Conservation (phyloP, 2,329 filamentous ascomycete species). For the Sporothrix brunneoviolacea region DNA sequence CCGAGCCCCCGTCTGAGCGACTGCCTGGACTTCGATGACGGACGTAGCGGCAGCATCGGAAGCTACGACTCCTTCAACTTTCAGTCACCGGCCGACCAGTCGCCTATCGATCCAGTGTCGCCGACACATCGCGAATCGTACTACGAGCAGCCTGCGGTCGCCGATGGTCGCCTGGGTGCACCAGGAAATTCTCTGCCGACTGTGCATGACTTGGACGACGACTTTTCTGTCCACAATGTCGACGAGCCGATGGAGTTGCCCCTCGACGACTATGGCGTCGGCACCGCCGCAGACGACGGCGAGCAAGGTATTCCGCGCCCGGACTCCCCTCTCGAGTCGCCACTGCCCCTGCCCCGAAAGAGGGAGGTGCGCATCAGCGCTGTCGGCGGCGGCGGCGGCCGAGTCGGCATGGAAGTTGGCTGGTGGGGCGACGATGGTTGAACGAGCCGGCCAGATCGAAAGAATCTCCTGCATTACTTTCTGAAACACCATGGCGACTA, state of each 20-base stretch:
- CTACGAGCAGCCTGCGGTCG: too few species aligned
- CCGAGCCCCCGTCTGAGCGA: slow-evolving; percentile 24
- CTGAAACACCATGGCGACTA: too few species aligned
- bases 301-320: slow-evolving; percentile 24
- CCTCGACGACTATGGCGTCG: not conserved
- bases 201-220: not conserved
- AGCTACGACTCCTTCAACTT: slow-evolving; percentile 13
- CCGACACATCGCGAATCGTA: too few species aligned
- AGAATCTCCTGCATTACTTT: too few species aligned
- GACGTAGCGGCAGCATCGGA: slow-evolving; percentile 14
- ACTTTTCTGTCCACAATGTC: slow-evolving; percentile 1
- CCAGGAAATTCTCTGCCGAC: not conserved
- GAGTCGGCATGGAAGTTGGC: slow-evolving; percentile 21
- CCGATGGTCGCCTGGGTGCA: too few species aligned
- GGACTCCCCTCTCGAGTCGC: slow-evolving; percentile 25
- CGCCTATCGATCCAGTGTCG: not conserved
- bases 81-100: slow-evolving; percentile 16
- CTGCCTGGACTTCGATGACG: slow-evolving; percentile 22
- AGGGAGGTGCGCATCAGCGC: slow-evolving; percentile 31
- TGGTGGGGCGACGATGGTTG: slow-evolving; percentile 25
- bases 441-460: too few species aligned
- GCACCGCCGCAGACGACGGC: not conserved
- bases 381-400: slow-evolving; percentile 22
- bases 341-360: slow-evolving; percentile 24
- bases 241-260: not conserved